A percentile compares a stretch with the other conserved stretches of the same genome.
Evolutionary conservation across 2,329 filamentous ascomycete species (phyloP).

Genomic region (Penicillium concentricum): DNA sequence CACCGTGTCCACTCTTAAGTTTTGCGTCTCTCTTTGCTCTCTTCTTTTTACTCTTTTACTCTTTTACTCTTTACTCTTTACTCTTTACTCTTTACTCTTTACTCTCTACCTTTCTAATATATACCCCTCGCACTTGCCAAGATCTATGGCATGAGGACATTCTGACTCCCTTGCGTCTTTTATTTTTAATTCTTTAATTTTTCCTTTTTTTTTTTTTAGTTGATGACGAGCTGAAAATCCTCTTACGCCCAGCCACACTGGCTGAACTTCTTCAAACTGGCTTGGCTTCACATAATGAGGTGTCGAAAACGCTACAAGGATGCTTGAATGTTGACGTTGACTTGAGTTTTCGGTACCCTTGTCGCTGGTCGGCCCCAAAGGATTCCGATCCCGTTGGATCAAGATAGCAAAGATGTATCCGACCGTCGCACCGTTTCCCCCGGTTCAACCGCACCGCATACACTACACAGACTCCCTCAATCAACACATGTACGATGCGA

Average conservation of each 20-base stretch:
- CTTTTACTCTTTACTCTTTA: background rate
- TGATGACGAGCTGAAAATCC: constrained; percentile 2
- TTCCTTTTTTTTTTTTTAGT: constrained; percentile 3
- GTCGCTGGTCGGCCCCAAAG: constrained; percentile 13
- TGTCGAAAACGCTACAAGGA: constrained; percentile 46
- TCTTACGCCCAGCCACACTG: background rate
- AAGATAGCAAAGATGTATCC: constrained; percentile 46
- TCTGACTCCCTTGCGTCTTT: constrained; percentile 32
- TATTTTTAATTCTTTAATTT: constrained; percentile 1
- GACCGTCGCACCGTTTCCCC: constrained; percentile 46
- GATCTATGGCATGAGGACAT: constrained; percentile 18
- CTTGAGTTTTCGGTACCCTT: constrained; percentile 19
- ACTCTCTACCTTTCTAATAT: background rate
- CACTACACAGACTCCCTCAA: constrained; percentile 32
- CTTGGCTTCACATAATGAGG: constrained; percentile 41
- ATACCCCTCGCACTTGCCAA: constrained; percentile 16
- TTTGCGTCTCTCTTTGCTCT: background rate
- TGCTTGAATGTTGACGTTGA: constrained; percentile 33
- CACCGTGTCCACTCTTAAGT: constrained; percentile 8
- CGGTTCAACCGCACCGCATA: constrained; percentile 43
- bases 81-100: background rate
- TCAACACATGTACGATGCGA: constrained; percentile 31
- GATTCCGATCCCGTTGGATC: constrained; percentile 13
- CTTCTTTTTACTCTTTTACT: background rate
- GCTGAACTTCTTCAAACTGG: background rate